Evolutionary conservation across 75 land plant species (phyloP).

Genomic region (Pinus tabuliformis): DNA sequence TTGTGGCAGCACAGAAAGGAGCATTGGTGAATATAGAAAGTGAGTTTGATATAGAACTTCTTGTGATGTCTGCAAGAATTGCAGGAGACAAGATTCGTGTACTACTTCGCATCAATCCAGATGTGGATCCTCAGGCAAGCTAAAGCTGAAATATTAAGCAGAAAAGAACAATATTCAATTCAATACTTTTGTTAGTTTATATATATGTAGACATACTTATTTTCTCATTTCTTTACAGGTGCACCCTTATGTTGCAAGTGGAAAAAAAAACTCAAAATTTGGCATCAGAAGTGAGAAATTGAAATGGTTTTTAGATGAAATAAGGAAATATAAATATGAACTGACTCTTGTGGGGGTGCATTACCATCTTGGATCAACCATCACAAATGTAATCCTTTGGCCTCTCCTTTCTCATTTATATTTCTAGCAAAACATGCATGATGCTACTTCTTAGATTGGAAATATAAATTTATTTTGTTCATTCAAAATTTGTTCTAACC

Average conservation of each 20-base stretch:
- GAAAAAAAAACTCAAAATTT: conserved; percentile 95
- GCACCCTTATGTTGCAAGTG: conserved; percentile 93
- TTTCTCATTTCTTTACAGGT: conserved; percentile 41
- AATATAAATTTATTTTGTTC: not conserved
- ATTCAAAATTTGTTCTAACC: not conserved
- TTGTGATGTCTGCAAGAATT: conserved; percentile 65
- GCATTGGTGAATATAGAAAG: conserved; percentile 92
- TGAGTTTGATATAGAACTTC: conserved; percentile 86
- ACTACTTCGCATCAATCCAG: conserved; percentile 87
- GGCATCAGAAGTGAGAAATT: conserved; percentile 93
- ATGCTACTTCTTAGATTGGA: not conserved
- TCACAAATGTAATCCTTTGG: conserved; percentile 66
- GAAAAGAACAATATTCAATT: not conserved
- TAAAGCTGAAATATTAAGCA: conserved; percentile 1
- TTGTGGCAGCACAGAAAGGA: conserved; percentile 77
- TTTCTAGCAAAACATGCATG: not conserved
- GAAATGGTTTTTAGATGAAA: conserved; percentile 84
- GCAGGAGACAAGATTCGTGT: conserved; percentile 73
- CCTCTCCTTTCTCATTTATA: not conserved
- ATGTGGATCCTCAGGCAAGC: conserved; percentile 92
- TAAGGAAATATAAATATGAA: conserved; percentile 68
- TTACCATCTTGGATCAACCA: conserved; percentile 94
- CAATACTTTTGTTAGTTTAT: not conserved
- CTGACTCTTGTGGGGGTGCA: conserved; percentile 89
- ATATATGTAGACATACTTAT: not conserved